Evolutionary conservation across 257 asterid genomes (phyloP), one percentile per base, ranked within the genome.

Genomic region (Solanum bulbocastanum): DNA sequence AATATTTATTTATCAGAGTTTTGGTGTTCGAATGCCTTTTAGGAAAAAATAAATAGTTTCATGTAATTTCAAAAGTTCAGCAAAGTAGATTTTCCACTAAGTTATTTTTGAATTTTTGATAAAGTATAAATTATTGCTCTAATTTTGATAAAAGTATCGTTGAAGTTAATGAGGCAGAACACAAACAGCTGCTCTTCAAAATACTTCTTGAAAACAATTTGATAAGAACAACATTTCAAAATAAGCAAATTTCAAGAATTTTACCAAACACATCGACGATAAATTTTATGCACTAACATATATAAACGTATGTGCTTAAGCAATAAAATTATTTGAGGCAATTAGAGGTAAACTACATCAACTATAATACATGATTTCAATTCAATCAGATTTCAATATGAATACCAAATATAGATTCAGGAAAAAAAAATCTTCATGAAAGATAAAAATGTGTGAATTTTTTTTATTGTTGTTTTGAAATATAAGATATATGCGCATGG

Each of bases 361-460:
- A 33, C 35, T 33, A 33, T 4, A 33, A 33, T 33, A 33, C 35
- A 39, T 9, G 13, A 22, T 22, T 22, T 1, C 22, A 60, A 60
- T 22, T 60, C 22, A 22, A 60, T 60, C 2, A 8, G 1, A 0
- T 22, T 0, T 0, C 0, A 8, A 60, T 22, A 0, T 22, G 27
- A 0, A 3, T 20, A 22, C 1, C 0, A 0, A 58, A 58, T 1
- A 0, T 60, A 18, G 6, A 60, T 0, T 11, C 5, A 0, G 0
- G 11, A 7, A 60, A 60, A 22, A 4, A 60, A 8, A 8, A 3
- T 6, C 3, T 69, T 30, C 15, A 0, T 7, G 5, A 30, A 32
- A 35, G 27, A 18, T 33, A 73, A 36, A 13, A 42, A 12, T 7
- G n/a, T 78, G 84, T 44, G 66, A 42, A 4, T 4, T 42, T 42